Evolutionary conservation across 2,329 filamentous ascomycete species (phyloP).

Genomic region (Sphaceloma murrayae): DNA sequence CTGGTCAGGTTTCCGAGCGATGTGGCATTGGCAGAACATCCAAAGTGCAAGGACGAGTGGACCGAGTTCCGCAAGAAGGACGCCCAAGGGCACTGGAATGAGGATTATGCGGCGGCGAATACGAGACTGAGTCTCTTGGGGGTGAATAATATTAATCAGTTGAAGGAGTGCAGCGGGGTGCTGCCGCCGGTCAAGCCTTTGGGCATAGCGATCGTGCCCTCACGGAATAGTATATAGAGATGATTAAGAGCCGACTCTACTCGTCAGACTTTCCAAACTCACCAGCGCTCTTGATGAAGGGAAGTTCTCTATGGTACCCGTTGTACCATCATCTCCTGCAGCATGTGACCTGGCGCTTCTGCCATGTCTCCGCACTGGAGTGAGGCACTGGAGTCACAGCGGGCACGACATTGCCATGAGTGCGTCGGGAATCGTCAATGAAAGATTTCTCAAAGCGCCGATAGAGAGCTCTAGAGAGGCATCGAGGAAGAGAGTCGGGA

Average conservation of each 20-base stretch:
- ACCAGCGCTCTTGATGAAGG: too few species aligned
- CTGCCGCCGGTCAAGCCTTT: slow-evolving; percentile 19
- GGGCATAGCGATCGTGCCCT: slow-evolving; percentile 6
- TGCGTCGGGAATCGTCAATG: too few species aligned
- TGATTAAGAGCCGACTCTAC: background rate
- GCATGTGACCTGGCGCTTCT: too few species aligned
- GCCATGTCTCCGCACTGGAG: too few species aligned
- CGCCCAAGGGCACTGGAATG: slow-evolving; percentile 22
- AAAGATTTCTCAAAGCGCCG: too few species aligned
- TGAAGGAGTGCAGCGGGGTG: slow-evolving; percentile 23
- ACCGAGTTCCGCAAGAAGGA: slow-evolving; percentile 18
- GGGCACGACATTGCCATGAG: too few species aligned
- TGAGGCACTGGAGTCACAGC: too few species aligned
- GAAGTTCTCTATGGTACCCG: too few species aligned
- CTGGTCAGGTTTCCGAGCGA: slow-evolving; percentile 33
- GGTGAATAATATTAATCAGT: slow-evolving; percentile 24
- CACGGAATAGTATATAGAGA: background rate
- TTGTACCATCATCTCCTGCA: too few species aligned
- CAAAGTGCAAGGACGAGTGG: slow-evolving; percentile 29
- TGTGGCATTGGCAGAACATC: slow-evolving; percentile 29
- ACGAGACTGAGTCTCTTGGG: slow-evolving; percentile 20
- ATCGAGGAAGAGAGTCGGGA: too few species aligned
- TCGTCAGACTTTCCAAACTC: background rate
- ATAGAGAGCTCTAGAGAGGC: too few species aligned
- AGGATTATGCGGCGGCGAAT: slow-evolving; percentile 8